These are phyloP conservation scores for Cercospora sp. DNA, from an alignment of 2,329 filamentous ascomycete species.

Conservation along the genomic window DNA sequence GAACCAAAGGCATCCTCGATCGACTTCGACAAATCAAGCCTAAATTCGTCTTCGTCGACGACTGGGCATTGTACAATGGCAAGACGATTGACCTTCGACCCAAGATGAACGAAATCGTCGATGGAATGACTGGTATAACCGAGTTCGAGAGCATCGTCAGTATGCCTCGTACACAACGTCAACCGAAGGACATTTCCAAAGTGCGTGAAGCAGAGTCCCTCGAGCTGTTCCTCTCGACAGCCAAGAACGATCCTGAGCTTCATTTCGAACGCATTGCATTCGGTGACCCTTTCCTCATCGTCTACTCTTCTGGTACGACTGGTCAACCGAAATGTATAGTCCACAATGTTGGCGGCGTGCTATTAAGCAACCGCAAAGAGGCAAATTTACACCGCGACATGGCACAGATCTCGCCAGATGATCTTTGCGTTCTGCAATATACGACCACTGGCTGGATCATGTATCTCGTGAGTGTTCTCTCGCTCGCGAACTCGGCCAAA, in stretches of 20 bases:
- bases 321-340: conserved; percentile 84
- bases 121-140: conserved; percentile 59
- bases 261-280: conserved; percentile 65
- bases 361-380: conserved; percentile 65
- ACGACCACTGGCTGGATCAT: conserved; percentile 83
- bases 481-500: conserved; percentile 61
- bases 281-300: conserved; percentile 71
- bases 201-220: conserved; percentile 53
- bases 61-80: conserved; percentile 76
- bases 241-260: conserved; percentile 43
- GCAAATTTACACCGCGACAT: conserved; percentile 53
- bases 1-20: conserved; percentile 73
- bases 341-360: conserved; percentile 67
- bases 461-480: conserved; percentile 66
- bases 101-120: conserved; percentile 69
- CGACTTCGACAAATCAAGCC: conserved; percentile 73
- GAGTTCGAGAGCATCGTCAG: conserved; percentile 66
- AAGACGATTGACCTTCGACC: conserved; percentile 68
- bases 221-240: conserved; percentile 44
- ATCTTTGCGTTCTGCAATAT: conserved; percentile 56
- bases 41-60: conserved; percentile 80
- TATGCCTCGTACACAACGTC: conserved; percentile 63
- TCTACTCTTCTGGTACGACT: conserved; percentile 76
- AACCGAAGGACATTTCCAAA: conserved; percentile 57
- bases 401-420: conserved; percentile 34